Conservation (phyloP, 176 grass and related monocot species). For the Tillandsia fasciculata region DNA sequence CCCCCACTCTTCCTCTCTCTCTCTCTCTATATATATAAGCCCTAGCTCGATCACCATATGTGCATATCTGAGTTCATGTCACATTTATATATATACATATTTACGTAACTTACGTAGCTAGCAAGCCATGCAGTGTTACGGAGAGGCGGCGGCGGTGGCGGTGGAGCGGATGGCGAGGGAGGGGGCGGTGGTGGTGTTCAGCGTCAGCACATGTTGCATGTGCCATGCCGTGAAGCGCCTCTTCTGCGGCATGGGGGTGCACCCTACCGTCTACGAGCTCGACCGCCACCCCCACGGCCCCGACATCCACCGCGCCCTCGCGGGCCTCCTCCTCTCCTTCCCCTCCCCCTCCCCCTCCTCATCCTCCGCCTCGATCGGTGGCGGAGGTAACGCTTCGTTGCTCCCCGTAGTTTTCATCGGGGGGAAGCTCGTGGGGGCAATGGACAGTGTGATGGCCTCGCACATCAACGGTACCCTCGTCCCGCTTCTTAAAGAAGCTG, state of each 20-base stretch:
- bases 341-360: constrained; percentile 59
- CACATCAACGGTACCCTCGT: constrained; percentile 89
- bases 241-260: constrained; percentile 97
- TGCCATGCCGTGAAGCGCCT: constrained; percentile 98
- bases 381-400: constrained; percentile 18
- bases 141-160: constrained; percentile 57
- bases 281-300: constrained; percentile 70
- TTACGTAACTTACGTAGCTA: not conserved
- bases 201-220: constrained; percentile 98
- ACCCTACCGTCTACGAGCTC: constrained; percentile 85
- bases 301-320: constrained; percentile 73
- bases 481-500: constrained; percentile 90
- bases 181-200: constrained; percentile 96
- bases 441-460: constrained; percentile 87
- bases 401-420: constrained; percentile 88
- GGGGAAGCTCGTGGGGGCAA: constrained; percentile 78
- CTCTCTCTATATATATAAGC: not conserved
- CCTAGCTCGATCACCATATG: too few species aligned
- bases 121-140: constrained; percentile 55
- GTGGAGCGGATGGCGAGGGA: constrained; percentile 76
- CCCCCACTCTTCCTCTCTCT: constrained; percentile 14
- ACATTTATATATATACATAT: not conserved
- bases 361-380: constrained; percentile 40
- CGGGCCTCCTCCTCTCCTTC: constrained; percentile 32
- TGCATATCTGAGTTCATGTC: not conserved